Percentiles rank a stretch among this genome's conserved stretches.
Conservation (phyloP, 306 rosid species). For the Albizia julibrissin region DNA sequence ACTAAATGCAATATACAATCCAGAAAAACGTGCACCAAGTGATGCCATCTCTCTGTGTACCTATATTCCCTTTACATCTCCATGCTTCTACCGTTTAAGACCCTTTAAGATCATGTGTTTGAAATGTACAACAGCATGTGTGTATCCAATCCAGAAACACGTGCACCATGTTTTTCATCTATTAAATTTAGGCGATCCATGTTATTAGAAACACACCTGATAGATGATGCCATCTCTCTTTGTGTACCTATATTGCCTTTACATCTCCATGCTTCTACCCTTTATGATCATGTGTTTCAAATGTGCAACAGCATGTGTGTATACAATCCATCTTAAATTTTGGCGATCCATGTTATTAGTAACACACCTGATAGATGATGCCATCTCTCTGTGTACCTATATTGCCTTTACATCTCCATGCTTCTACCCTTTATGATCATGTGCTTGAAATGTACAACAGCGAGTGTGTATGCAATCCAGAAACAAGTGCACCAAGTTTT, state of each 20-base stretch:
- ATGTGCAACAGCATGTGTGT: too few species aligned
- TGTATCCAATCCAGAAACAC: too few species aligned
- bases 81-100: constrained; percentile 19
- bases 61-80: neutral
- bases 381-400: neutral
- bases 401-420: neutral
- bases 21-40: constrained; percentile 7
- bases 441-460: too few species aligned
- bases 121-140: constrained; percentile 1
- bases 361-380: neutral
- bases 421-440: constrained; percentile 16
- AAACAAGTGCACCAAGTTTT: constrained; percentile 9
- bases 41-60: too few species aligned
- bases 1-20: constrained; percentile 21
- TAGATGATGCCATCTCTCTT: too few species aligned
- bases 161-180: too few species aligned
- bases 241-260: too few species aligned
- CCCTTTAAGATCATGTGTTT: constrained; percentile 9
- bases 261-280: too few species aligned
- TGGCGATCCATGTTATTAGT: constrained; percentile 10
- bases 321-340: constrained; percentile 17
- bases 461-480: constrained; percentile 12
- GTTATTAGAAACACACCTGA: too few species aligned
- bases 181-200: too few species aligned
- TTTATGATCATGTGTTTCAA: too few species aligned